Conservation (phyloP, 768 basidiomycete genomes). For the Lentinula edodes region DNA sequence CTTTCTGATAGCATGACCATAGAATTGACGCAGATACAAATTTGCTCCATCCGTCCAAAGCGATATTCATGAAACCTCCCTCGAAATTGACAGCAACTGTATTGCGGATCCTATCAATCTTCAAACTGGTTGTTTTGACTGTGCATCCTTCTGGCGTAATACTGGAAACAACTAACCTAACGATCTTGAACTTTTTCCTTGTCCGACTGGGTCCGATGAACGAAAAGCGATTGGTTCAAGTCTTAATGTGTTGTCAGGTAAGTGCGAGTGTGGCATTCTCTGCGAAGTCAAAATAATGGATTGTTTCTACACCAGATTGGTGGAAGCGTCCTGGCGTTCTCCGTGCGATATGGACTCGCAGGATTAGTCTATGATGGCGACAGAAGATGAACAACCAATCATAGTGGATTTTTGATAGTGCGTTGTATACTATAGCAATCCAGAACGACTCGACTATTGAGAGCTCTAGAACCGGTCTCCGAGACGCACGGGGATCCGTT, state of each 20-base stretch:
- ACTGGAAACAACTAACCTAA: slow-evolving; percentile 78
- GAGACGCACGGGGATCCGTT: slow-evolving; percentile 3
- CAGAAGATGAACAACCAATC: slow-evolving; percentile 47
- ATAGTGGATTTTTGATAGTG: background rate
- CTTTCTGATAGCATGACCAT: background rate
- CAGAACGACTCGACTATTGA: background rate
- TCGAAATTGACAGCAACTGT: slow-evolving; percentile 46
- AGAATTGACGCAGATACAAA: slow-evolving; percentile 77
- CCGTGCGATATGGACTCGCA: slow-evolving; percentile 85
- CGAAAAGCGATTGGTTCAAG: slow-evolving; percentile 73
- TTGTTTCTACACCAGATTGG: slow-evolving; percentile 39
- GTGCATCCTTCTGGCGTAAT: slow-evolving; percentile 51
- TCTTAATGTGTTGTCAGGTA: slow-evolving; percentile 74
- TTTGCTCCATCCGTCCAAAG: slow-evolving; percentile 72
- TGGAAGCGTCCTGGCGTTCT: slow-evolving; percentile 80
- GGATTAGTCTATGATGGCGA: slow-evolving; percentile 90
- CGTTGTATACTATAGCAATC: background rate
- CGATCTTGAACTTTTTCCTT: slow-evolving; percentile 84
- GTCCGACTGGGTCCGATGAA: slow-evolving; percentile 78
- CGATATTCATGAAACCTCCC: slow-evolving; percentile 54
- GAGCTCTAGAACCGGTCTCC: background rate
- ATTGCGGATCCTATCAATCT: slow-evolving; percentile 51
- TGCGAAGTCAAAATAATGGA: background rate
- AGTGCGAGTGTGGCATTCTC: slow-evolving; percentile 9
- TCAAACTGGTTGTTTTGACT: slow-evolving; percentile 67